phyloP scores from a whole-genome alignment of 2,329 filamentous ascomycete species.

The Cadophora luteo-olivacea region DNA sequence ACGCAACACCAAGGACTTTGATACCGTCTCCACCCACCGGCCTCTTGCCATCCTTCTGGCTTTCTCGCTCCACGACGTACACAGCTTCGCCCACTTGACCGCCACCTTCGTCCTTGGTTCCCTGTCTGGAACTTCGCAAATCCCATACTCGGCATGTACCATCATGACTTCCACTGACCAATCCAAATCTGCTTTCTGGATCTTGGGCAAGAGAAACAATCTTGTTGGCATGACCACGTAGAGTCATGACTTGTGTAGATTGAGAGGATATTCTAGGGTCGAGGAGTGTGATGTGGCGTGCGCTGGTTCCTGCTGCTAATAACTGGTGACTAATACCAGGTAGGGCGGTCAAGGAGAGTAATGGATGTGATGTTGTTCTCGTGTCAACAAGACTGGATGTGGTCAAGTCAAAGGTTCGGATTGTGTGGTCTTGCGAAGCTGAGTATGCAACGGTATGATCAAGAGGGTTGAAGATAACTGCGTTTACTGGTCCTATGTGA shows the following conservation, averaged over 20 bases:
- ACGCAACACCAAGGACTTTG: slow-evolving; percentile 88
- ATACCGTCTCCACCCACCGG: slow-evolving; percentile 78
- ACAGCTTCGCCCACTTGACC: slow-evolving; percentile 73
- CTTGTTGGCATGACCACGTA: slow-evolving; percentile 86
- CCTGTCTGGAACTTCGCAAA: slow-evolving; percentile 72
- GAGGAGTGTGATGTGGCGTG: slow-evolving; percentile 88
- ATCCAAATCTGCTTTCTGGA: slow-evolving; percentile 73
- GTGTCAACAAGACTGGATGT: slow-evolving; percentile 81
- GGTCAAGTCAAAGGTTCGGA: slow-evolving; percentile 90
- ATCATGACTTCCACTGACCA: slow-evolving; percentile 90
- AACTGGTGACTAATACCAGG: slow-evolving; percentile 59
- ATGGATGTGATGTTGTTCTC: slow-evolving; percentile 80
- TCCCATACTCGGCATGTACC: slow-evolving; percentile 96
- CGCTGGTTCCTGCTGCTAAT: slow-evolving; percentile 78
- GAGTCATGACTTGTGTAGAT: slow-evolving; percentile 84
- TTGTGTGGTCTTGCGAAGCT: slow-evolving; percentile 86
- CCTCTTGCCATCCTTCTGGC: slow-evolving; percentile 66
- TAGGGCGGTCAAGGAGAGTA: slow-evolving; percentile 80
- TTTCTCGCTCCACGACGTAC: slow-evolving; percentile 78
- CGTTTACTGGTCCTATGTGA: slow-evolving; percentile 77
- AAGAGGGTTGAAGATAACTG: slow-evolving; percentile 81
- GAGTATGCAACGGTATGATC: slow-evolving; percentile 93
- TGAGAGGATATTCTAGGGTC: slow-evolving; percentile 83
- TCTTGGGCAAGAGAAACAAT: slow-evolving; percentile 57
- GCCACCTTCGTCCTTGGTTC: slow-evolving; percentile 64